Evolutionary conservation across 495 filamentous ascomycete genomes (phyloP).

Genomic region (Lophiostoma macrostomum): DNA sequence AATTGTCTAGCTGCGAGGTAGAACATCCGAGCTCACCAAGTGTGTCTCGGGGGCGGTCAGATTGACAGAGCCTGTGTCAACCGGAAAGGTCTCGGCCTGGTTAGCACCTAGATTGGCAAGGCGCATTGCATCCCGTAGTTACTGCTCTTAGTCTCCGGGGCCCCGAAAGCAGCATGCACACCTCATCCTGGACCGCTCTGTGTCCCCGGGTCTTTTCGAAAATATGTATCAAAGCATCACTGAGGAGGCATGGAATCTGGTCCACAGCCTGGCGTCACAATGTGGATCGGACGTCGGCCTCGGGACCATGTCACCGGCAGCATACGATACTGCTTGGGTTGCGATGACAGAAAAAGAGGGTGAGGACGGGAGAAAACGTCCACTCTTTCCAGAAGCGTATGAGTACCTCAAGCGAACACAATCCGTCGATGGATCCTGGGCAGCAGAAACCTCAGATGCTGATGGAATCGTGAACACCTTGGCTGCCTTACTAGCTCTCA

Average conservation of each 20-base stretch:
- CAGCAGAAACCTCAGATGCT: conserved; percentile 20
- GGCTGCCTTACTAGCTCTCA: conserved; percentile 26
- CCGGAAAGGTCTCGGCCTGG: too few relatives aligned
- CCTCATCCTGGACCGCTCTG: too few relatives aligned
- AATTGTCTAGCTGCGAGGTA: too few relatives aligned
- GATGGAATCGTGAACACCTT: conserved; percentile 30
- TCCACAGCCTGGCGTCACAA: conserved; percentile 19
- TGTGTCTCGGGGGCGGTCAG: too few relatives aligned
- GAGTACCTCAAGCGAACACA: conserved; percentile 24
- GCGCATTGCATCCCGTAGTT: too few relatives aligned
- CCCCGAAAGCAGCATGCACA: too few relatives aligned
- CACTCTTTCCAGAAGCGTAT: conserved; percentile 24
- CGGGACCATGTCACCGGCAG: conserved; percentile 24
- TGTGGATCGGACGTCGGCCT: conserved; percentile 3
- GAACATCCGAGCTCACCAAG: too few relatives aligned
- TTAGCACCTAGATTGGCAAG: too few relatives aligned
- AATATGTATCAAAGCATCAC: conserved; percentile 24
- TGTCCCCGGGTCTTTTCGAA: too few relatives aligned
- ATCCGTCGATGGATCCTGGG: conserved; percentile 24
- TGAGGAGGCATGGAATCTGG: conserved; percentile 23
- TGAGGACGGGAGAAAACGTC: neutral
- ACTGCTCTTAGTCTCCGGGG: conserved; percentile 2
- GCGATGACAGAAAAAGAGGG: conserved; percentile 26
- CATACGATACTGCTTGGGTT: conserved; percentile 30
- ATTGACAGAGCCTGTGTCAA: too few relatives aligned